Base-by-base conservation (phyloP, 192 early-diverging fungal species). In the Chytriomyces sp. region DNA sequence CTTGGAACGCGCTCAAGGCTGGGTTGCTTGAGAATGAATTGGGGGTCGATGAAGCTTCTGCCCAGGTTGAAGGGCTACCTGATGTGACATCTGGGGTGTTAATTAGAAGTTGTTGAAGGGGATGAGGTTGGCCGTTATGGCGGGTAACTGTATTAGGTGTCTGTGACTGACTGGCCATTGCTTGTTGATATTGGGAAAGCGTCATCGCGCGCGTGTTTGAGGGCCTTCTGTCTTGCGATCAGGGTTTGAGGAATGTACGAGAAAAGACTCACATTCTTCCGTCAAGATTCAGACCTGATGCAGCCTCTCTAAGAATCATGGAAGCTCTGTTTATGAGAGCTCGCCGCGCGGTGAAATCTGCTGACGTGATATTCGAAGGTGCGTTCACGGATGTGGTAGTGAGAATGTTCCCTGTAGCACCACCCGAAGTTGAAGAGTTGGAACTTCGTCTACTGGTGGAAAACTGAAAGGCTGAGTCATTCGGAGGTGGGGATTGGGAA, bases 171-270 rank as follows among this genome's bases (percentile, higher is more conserved):
- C 22, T 49, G 14, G 44, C 44, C 2, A 61, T 22, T 39, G 59
- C 59, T 14, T 61, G 59, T 37, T 61, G 26, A 25, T 61, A 61
- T 25, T 61, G 59, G 6, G 59, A 61, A 0, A 61, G 33, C 34
- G 59, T 61, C 59, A 61, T 61, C 10, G 59, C 59, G 31, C 59
- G 25, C 25, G 59, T 61, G 22, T 22, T 17, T 61, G 59, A 5
- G n/a, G 54, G 5, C 22, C 54, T 44, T 12, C 19, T 44, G n/a
- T 44, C 19, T 44, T 8, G 41, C n/a, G 44, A 49, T n/a, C 22
- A 49, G 44, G 44, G 17, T 22, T 49, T 3, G 44, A n/a, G 14
- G 22, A 49, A n/a, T 49, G 44, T 22, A 49, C 44, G 44, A 49
- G 3, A 49, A 49, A 22, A 0, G 17, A 49, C 44, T 22, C 14